These are phyloP conservation scores for Tolypocladium amazonense DNA, from an alignment of 2,329 filamentous ascomycete species.

Conservation along the genomic window DNA sequence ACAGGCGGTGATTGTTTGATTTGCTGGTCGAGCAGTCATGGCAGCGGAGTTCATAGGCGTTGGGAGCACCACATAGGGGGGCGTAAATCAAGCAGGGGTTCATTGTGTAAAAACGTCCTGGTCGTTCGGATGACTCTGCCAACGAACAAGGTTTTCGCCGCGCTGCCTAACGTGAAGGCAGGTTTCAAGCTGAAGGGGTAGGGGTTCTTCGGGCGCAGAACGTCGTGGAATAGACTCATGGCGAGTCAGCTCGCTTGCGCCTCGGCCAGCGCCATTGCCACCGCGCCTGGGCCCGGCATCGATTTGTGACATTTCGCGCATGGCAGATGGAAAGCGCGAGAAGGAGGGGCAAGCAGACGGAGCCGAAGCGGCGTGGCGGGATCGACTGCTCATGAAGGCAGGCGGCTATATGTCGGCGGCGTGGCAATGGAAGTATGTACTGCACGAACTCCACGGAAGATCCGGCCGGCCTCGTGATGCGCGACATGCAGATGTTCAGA, in stretches of 20 bases:
- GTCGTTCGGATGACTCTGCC: too few species aligned
- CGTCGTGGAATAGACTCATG: background rate
- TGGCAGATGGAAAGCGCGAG: background rate
- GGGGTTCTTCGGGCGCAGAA: background rate
- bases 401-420: background rate
- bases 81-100: slow-evolving; percentile 14
- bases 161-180: background rate
- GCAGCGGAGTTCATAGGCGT: slow-evolving; percentile 22
- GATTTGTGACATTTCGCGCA: background rate
- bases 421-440: background rate
- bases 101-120: background rate
- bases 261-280: background rate
- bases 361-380: background rate
- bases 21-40: slow-evolving; percentile 12
- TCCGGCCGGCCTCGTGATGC: background rate
- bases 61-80: slow-evolving; percentile 17
- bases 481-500: background rate
- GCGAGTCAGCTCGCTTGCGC: background rate
- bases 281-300: background rate
- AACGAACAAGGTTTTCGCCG: too few species aligned
- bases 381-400: background rate
- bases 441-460: background rate
- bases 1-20: slow-evolving; percentile 3
- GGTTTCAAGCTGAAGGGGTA: background rate
- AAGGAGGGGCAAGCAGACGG: background rate